Percentiles rank a stretch among this genome's conserved stretches.
Evolutionary conservation across 2,329 filamentous ascomycete genomes (phyloP).

Genomic region (Talaromyces sp.): DNA sequence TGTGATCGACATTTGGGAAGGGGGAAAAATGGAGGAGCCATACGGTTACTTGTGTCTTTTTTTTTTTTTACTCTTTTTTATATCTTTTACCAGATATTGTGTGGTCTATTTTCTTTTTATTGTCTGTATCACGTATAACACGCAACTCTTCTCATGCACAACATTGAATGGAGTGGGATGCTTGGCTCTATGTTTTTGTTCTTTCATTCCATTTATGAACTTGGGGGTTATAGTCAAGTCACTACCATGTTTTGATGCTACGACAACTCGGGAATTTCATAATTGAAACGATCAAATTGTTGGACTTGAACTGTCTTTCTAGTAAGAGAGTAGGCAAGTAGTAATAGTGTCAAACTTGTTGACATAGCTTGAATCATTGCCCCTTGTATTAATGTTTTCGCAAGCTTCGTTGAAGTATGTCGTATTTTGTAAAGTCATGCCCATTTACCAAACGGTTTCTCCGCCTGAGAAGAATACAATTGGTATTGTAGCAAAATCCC

Average conservation of each 20-base stretch:
- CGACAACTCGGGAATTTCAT: background rate
- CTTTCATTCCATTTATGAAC: background rate
- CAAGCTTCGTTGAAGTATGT: background rate
- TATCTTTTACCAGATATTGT: background rate
- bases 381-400: background rate
- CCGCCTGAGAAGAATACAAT: background rate
- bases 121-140: conserved; percentile 30
- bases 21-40: conserved; percentile 2
- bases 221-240: background rate
- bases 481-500: background rate
- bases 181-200: conserved; percentile 3
- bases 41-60: background rate
- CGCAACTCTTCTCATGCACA: conserved; percentile 30
- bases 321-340: background rate
- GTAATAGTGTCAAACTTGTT: background rate
- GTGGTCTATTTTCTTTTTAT: conserved; percentile 14
- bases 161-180: conserved; percentile 2
- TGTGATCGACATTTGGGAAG: conserved; percentile 1
- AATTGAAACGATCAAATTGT: background rate
- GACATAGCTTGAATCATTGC: too few relatives aligned
- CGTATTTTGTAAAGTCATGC: background rate
- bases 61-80: too few relatives aligned
- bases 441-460: background rate
- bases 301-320: background rate
- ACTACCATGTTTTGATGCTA: background rate